phyloP scores from a whole-genome alignment of 2,329 filamentous ascomycete species.

The Penicillium griseofulvum region DNA sequence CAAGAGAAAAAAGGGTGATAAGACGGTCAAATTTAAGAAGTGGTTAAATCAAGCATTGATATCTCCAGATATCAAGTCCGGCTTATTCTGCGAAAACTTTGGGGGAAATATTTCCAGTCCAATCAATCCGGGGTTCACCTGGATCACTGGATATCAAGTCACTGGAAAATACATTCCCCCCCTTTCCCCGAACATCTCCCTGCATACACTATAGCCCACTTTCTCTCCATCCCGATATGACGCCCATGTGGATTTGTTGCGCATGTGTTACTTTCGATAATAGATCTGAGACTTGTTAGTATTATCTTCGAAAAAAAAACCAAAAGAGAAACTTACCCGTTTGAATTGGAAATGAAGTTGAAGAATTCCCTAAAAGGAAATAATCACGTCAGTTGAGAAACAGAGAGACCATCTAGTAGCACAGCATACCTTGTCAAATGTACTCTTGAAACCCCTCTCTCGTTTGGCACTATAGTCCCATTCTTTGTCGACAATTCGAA shows the following conservation, averaged over 20 bases:
- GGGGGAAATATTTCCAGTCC: slow-evolving; percentile 27
- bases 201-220: slow-evolving; percentile 13
- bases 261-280: slow-evolving; percentile 46
- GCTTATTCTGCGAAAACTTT: slow-evolving; percentile 13
- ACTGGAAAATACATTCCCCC: slow-evolving; percentile 20
- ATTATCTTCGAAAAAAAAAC: neutral
- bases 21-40: neutral
- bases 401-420: neutral
- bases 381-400: slow-evolving; percentile 10
- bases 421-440: slow-evolving; percentile 84
- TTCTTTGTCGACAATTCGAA: slow-evolving; percentile 95
- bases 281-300: slow-evolving; percentile 40
- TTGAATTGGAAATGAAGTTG: slow-evolving; percentile 99
- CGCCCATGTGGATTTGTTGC: slow-evolving; percentile 17
- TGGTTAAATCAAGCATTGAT: slow-evolving; percentile 27
- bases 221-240: slow-evolving; percentile 13
- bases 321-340: slow-evolving; percentile 60
- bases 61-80: slow-evolving; percentile 18
- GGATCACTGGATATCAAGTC: slow-evolving; percentile 13
- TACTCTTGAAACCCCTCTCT: slow-evolving; percentile 92
- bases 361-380: slow-evolving; percentile 69
- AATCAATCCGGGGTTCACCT: slow-evolving; percentile 24
- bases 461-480: slow-evolving; percentile 98
- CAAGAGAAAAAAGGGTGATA: neutral
- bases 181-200: slow-evolving; percentile 10